phyloP scores from a whole-genome alignment of 1,139 yeast genomes.

The Trichomonascaceae sp. region DNA sequence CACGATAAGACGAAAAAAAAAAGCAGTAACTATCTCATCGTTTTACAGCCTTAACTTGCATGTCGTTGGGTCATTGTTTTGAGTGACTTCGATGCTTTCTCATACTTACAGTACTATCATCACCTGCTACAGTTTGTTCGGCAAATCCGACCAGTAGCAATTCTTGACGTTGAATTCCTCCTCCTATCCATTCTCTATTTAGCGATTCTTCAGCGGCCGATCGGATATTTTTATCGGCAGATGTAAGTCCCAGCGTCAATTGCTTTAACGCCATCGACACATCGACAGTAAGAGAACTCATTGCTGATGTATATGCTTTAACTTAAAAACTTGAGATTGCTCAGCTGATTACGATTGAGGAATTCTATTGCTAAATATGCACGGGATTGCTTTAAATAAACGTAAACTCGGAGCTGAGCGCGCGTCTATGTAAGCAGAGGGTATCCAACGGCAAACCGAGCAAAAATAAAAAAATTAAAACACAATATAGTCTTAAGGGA shows the following conservation, averaged over 20 bases:
- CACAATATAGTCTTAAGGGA: neutral
- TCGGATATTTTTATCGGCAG: constrained; percentile 71
- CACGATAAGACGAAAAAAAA: neutral
- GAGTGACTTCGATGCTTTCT: neutral
- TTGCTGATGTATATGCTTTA: neutral
- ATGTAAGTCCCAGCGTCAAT: constrained; percentile 62
- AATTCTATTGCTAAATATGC: neutral
- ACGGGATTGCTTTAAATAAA: neutral
- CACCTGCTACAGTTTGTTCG: constrained; percentile 64
- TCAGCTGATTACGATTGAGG: neutral
- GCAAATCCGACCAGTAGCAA: constrained; percentile 72
- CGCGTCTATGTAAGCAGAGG: too few species aligned
- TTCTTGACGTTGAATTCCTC: constrained; percentile 48
- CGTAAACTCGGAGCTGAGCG: neutral
- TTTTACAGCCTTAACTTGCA: neutral
- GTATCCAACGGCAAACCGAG: neutral
- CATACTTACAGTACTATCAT: constrained; percentile 43
- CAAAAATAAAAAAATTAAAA: neutral
- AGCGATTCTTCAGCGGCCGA: constrained; percentile 70
- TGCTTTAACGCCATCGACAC: constrained; percentile 50
- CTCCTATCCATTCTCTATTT: constrained; percentile 64
- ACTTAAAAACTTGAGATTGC: neutral
- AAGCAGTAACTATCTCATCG: neutral
- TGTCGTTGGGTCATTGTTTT: neutral
- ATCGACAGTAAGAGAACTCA: constrained; percentile 48